Evolutionary conservation across 495 filamentous ascomycete species (phyloP).

Genomic region (Penicillium paxilli): DNA sequence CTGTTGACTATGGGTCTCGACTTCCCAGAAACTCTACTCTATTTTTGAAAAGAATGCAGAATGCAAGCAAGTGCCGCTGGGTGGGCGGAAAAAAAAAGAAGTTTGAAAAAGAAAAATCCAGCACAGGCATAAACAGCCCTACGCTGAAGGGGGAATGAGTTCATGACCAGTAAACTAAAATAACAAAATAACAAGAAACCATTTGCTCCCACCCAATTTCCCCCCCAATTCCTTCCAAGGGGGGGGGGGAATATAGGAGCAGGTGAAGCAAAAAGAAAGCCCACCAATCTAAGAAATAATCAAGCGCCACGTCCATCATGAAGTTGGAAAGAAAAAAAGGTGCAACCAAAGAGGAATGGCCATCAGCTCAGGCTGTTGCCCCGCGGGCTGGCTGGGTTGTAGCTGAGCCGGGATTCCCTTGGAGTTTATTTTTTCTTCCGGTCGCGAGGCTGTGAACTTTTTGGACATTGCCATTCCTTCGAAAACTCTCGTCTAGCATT

Average conservation of each 20-base stretch:
- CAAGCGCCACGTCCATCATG: slow-evolving; percentile 1
- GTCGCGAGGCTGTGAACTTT: slow-evolving; percentile 21
- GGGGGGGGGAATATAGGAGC: neutral
- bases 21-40: no score
- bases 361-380: neutral
- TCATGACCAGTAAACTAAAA: slow-evolving; percentile 1
- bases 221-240: no score
- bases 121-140: neutral
- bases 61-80: neutral
- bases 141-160: neutral
- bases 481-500: slow-evolving; percentile 44
- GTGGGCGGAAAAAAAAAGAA: no score
- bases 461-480: slow-evolving; percentile 26
- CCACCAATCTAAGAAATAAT: slow-evolving; percentile 21
- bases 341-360: slow-evolving; percentile 5
- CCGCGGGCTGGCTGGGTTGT: no score
- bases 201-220: neutral
- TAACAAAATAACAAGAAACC: neutral
- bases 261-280: slow-evolving; percentile 6
- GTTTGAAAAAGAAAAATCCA: neutral
- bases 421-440: neutral
- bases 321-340: slow-evolving; percentile 5
- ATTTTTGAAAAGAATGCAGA: no score
- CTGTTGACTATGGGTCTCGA: no score
- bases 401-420: neutral